Conservation (phyloP, 2,329 filamentous ascomycete genomes). For the Penicillium sp. region DNA sequence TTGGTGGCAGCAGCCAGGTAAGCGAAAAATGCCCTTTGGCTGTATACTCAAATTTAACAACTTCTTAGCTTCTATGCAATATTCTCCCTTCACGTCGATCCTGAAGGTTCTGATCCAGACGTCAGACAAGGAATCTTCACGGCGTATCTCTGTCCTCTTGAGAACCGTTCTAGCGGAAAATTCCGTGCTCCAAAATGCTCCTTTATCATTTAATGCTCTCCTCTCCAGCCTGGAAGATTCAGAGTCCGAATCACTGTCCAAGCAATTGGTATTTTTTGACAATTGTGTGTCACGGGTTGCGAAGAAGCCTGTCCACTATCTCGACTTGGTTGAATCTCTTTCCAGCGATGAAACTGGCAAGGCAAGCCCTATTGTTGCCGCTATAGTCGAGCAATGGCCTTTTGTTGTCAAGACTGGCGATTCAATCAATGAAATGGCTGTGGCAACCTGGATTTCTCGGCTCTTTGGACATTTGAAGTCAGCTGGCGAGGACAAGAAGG, state of each 20-base stretch:
- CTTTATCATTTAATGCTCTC: slow-evolving; percentile 35
- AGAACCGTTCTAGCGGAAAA: slow-evolving; percentile 35
- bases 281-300: slow-evolving; percentile 73
- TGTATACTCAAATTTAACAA: background rate
- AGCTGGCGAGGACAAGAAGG: slow-evolving; percentile 47
- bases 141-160: slow-evolving; percentile 32
- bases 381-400: slow-evolving; percentile 70
- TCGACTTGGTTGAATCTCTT: slow-evolving; percentile 48
- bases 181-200: slow-evolving; percentile 31
- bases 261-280: slow-evolving; percentile 67
- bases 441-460: slow-evolving; percentile 55
- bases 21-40: slow-evolving; percentile 7
- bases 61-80: slow-evolving; percentile 34
- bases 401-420: slow-evolving; percentile 55
- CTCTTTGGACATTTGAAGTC: slow-evolving; percentile 52
- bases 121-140: slow-evolving; percentile 27
- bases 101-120: slow-evolving; percentile 35
- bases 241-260: slow-evolving; percentile 27
- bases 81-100: slow-evolving; percentile 39
- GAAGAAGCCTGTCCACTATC: slow-evolving; percentile 72
- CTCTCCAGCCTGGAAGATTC: slow-evolving; percentile 35
- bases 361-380: slow-evolving; percentile 61
- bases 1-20: slow-evolving; percentile 73
- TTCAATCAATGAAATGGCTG: slow-evolving; percentile 39
- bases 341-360: slow-evolving; percentile 31